Conservation (phyloP, 108 stramenopile genomes). For the Nannochloropsis granulata region DNA sequence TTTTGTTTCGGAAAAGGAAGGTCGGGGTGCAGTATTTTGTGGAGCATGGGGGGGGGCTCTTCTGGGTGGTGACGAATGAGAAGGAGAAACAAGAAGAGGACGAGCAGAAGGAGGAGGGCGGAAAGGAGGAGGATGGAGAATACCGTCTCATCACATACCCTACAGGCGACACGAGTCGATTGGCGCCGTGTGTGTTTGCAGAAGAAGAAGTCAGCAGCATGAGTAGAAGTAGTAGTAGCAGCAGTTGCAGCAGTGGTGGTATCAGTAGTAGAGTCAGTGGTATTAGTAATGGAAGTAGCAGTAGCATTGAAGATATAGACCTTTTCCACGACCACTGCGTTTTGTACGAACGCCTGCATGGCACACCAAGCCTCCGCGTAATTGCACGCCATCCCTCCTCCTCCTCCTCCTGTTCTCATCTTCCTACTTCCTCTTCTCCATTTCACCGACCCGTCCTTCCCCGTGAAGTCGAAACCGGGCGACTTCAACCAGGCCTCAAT, state of each 20-base stretch:
- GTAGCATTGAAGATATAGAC: slow-evolving; percentile 18
- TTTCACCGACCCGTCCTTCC: neutral
- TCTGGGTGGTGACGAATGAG: slow-evolving; percentile 12
- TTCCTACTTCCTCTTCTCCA: neutral
- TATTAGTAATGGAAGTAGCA: neutral
- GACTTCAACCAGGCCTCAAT: neutral
- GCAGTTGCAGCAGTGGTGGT: neutral
- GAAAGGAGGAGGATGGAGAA: neutral
- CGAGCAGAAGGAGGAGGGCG: neutral
- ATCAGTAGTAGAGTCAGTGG: neutral
- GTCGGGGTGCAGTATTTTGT: slow-evolving; percentile 20
- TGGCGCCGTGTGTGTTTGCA: neutral
- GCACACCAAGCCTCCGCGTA: neutral
- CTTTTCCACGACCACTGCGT: slow-evolving; percentile 17
- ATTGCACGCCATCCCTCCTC: neutral
- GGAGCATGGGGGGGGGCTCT: slow-evolving; percentile 7
- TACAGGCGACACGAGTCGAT: neutral
- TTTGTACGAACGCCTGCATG: slow-evolving; percentile 6
- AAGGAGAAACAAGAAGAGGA: neutral
- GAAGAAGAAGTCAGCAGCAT: neutral
- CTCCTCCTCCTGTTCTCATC: neutral
- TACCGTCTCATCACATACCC: neutral
- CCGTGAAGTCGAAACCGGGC: neutral
- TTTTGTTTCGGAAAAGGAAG: neutral
- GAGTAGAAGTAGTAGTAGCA: neutral